These are phyloP conservation scores for Aphanocladium album DNA, from an alignment of 2,329 filamentous ascomycete genomes.

Conservation along the genomic window DNA sequence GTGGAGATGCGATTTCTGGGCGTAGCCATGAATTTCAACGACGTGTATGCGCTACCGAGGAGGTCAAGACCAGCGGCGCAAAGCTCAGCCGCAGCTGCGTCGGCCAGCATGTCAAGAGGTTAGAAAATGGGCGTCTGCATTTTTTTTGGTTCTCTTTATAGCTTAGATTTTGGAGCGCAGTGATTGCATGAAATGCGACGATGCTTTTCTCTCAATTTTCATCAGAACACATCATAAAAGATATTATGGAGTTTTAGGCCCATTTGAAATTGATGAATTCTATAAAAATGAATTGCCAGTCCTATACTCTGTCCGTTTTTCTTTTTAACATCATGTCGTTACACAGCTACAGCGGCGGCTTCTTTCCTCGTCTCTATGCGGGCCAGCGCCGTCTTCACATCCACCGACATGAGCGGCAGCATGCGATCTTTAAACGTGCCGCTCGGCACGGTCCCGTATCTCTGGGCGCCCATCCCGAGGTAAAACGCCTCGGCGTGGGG, in stretches of 20 bases:
- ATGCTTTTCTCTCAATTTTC: no score
- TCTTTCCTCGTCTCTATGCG: no score
- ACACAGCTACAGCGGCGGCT: no score
- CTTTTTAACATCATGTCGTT: no score
- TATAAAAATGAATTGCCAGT: no score
- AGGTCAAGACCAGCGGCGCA: not conserved
- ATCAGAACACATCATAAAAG: no score
- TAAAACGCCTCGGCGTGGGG: slow-evolving; percentile 7
- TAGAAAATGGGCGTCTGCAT: not conserved
- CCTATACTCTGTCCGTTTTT: no score
- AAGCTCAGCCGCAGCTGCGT: not conserved
- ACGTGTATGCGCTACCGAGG: slow-evolving; percentile 58
- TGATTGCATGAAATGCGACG: no score
- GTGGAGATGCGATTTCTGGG: slow-evolving; percentile 93
- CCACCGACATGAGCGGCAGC: not conserved
- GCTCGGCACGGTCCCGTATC: not conserved
- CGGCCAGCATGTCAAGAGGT: not conserved
- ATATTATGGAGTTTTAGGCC: no score
- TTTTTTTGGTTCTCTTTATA: no score
- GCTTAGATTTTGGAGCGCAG: no score
- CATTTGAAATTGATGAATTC: no score
- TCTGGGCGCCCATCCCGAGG: not conserved
- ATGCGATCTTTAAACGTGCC: not conserved
- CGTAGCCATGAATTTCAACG: slow-evolving; percentile 99
- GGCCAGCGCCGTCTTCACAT: not conserved